Evolutionary conservation across 2,329 filamentous ascomycete genomes (phyloP).

Genomic region (Alternaria postmessia): DNA sequence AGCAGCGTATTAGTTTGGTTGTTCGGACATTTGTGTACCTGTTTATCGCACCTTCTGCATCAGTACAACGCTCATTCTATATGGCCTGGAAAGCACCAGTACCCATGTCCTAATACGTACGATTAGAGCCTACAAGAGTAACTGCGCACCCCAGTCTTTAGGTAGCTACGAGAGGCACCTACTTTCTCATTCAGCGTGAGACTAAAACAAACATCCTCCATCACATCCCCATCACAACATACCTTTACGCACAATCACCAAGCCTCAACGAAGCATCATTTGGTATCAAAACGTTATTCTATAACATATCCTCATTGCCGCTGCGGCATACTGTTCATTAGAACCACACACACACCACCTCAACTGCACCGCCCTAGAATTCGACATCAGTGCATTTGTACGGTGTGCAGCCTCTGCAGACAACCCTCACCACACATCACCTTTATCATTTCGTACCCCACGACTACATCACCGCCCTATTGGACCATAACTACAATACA

Average conservation of each 20-base stretch:
- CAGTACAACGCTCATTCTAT: neutral
- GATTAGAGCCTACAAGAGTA: neutral
- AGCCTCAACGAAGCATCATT: neutral
- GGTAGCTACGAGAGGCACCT: neutral
- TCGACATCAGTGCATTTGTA: neutral
- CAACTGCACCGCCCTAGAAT: neutral
- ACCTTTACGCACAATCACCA: neutral
- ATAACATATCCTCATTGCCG: neutral
- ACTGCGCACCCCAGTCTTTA: neutral
- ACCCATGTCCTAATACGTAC: neutral
- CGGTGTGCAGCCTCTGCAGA: neutral
- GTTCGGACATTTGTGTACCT: neutral
- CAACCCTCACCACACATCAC: neutral
- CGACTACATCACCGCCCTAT: neutral
- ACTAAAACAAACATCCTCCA: neutral
- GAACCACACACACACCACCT: neutral
- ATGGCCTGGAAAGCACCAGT: neutral
- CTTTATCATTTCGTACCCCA: neutral
- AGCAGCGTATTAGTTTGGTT: rapidly evolving
- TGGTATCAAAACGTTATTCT: neutral
- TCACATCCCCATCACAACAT: neutral
- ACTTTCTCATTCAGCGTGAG: neutral
- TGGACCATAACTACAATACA: neutral
- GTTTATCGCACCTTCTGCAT: neutral
- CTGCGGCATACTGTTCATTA: neutral